Base-by-base conservation (phyloP, 176 grass and related monocot species). In the Oryza australiensis region DNA sequence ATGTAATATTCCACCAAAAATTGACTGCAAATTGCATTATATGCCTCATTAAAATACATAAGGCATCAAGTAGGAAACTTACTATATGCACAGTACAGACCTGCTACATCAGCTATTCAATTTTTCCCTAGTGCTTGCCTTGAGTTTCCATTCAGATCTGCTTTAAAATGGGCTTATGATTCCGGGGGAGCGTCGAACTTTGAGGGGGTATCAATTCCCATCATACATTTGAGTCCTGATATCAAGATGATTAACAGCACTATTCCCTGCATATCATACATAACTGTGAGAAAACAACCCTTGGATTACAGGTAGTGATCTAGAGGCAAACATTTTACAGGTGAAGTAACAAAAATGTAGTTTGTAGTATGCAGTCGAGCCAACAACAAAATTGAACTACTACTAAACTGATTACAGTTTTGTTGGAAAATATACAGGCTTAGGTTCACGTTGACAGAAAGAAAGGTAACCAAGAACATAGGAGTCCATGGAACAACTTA, bases 171-270 rank as follows among this genome's bases (percentile, higher is more conserved):
- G 10, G 62, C 64, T 83, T 84, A 95, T 57, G 92, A 86, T 85
- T 99, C 96, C 77, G 86, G 83, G 32, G 96, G 87, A 80, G 93
- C 82, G 51, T 95, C 93, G 37, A 99, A 99, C 83, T 93, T 93
- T 29, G 89, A 79, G 12, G 96, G 96, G 38, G 91, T 87, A 81
- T 92, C 91, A 5, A 99, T 99, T 75, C 96, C 96, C 91, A 93
- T 88, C 96, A 99, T 99, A 46, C 96, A 99, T 48, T 84, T 88
- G 22, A 99, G 80, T 18, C 96, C 96, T 60, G 96, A 99, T 86
- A 99, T 99, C 89, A 99, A 81, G 73, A 99, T 94, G 84, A 99
- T 95, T 64, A 99, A 87, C 82, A 99, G 86, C 71, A 94, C 93
- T 40, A 99, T 83, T 73, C 86, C 96, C 96, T 99, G 91, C 74